These are phyloP conservation scores for Apiotrichum gracile DNA, from an alignment of 1,284 basidiomycete species.

Conservation along the genomic window DNA sequence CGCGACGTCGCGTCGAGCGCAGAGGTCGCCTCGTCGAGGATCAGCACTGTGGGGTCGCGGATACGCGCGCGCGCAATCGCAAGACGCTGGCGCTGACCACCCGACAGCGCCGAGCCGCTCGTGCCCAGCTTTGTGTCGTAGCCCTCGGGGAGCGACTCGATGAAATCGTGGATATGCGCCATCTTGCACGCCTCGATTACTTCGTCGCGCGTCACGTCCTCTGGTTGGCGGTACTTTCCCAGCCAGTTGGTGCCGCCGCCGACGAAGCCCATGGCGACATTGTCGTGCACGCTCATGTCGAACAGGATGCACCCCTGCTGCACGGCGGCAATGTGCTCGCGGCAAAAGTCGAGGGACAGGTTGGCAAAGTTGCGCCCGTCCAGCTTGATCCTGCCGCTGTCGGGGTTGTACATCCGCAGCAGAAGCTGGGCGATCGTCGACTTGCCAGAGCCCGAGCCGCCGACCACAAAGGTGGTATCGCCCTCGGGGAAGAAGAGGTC, in stretches of 20 bases:
- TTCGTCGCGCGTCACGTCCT: slow-evolving; percentile 59
- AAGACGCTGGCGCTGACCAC: slow-evolving; percentile 88
- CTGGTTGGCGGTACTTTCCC: slow-evolving; percentile 27
- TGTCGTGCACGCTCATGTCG: slow-evolving; percentile 78
- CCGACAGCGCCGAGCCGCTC: slow-evolving; percentile 71
- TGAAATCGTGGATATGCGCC: slow-evolving; percentile 83
- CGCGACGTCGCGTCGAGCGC: slow-evolving; percentile 87
- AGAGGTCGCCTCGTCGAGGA: slow-evolving; percentile 94
- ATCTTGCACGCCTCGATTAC: slow-evolving; percentile 76
- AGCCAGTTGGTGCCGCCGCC: slow-evolving; percentile 49
- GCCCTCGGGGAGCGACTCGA: slow-evolving; percentile 71
- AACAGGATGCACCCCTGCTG: slow-evolving; percentile 72
- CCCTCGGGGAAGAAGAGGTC: slow-evolving; percentile 64
- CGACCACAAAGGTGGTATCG: slow-evolving; percentile 90
- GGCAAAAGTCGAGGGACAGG: slow-evolving; percentile 69
- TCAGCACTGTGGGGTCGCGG: slow-evolving; percentile 79
- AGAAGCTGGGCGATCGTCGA: slow-evolving; percentile 82
- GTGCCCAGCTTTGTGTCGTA: slow-evolving; percentile 78
- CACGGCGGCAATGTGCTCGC: slow-evolving; percentile 69
- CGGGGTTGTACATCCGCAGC: slow-evolving; percentile 67
- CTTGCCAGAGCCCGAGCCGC: slow-evolving; percentile 85
- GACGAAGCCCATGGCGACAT: slow-evolving; percentile 72
- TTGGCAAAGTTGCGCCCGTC: slow-evolving; percentile 75
- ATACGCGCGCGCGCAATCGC: slow-evolving; percentile 84
- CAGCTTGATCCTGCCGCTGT: slow-evolving; percentile 60